Evolutionary conservation across 495 filamentous ascomycete genomes (phyloP).

Genomic region (Aspergillus funiculosus): DNA sequence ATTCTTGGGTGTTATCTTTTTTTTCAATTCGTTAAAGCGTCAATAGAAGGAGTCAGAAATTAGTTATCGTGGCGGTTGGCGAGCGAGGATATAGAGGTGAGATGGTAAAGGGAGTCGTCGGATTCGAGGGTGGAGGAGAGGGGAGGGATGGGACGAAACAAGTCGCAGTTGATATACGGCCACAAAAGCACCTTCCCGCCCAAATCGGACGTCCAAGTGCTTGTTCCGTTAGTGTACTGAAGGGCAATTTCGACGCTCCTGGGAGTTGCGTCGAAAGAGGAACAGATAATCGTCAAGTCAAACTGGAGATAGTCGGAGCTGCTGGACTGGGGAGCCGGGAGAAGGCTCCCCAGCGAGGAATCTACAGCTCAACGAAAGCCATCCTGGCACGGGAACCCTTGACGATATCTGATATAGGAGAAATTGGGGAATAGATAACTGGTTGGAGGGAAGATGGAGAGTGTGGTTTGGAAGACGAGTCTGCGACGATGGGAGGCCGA

Average conservation of each 20-base stretch:
- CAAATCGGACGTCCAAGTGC: constrained; percentile 35
- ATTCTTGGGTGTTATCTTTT: constrained; percentile 1
- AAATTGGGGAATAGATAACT: constrained; percentile 27
- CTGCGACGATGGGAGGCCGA: constrained; percentile 21
- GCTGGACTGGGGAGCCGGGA: constrained; percentile 72
- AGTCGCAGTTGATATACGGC: constrained; percentile 21
- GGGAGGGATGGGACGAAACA: constrained; percentile 14
- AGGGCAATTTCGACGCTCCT: constrained; percentile 45
- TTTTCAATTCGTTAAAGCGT: constrained; percentile 18
- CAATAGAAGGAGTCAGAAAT: background rate
- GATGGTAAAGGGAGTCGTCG: constrained; percentile 8
- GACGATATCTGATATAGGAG: constrained; percentile 61
- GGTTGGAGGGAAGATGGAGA: constrained; percentile 21
- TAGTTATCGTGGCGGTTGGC: constrained; percentile 11
- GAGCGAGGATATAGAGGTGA: constrained; percentile 11
- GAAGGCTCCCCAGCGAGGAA: constrained; percentile 69
- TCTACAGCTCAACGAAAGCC: constrained; percentile 95
- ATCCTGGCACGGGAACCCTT: constrained; percentile 69
- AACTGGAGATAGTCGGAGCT: constrained; percentile 69
- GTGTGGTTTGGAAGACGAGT: constrained; percentile 33
- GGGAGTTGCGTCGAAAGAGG: constrained; percentile 50
- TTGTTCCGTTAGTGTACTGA: constrained; percentile 37
- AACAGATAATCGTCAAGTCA: constrained; percentile 71
- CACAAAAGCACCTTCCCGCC: constrained; percentile 40
- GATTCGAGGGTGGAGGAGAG: constrained; percentile 15